Base-by-base conservation (phyloP, 192 early-diverging fungal species). In the Blastocladiella britannica region DNA sequence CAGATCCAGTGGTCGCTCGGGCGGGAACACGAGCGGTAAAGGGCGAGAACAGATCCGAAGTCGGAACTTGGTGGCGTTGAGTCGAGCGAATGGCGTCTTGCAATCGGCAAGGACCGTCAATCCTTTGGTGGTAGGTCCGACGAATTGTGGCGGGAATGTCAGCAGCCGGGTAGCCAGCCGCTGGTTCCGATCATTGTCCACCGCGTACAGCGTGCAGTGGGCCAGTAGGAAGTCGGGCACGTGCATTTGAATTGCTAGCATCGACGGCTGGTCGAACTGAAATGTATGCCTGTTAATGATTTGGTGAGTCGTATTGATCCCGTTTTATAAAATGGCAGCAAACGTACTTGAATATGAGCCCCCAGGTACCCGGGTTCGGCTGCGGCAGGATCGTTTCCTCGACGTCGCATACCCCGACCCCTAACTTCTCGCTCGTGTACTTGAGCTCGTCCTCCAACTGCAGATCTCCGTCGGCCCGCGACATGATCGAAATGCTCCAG, bases 61-160 rank as follows among this genome's bases (percentile, higher is more conserved):
- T 9, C 30, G 26, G 9, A 27, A 56, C 55, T 27, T n/a, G 55
- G 26, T 20, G 23, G 55, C 24, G 29, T 27, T 27, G 55, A 15
- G 55, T 25, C 18, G 26, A 6, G 28, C 28, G 15, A n/a, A n/a
- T n/a, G 55, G 24, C 26, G n/a, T 20, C 23, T 56, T 56, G 24
- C 24, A 56, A 5, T 56, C 55, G 26, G 55, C 55, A 27, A 56
- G 55, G 28, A 56, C 20, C 7, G 55, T 56, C 18, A 29, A 56
- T 12, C 55, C 55, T 12, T 56, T 56, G 28, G n/a, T 20, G 7
- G 12, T 47, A 20, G 26, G 55, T 22, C 12, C 37, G 15, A 47
- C 12, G 2, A 20, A 6, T 20, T 20, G 37, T 20, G 37, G 37
- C 15, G n/a, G 15, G 15, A 47, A 20, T 4, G 12, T 9, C 4